These are phyloP conservation scores for Pyracantha coccinea DNA, from an alignment of 331 rosid species.

Conservation along the genomic window DNA sequence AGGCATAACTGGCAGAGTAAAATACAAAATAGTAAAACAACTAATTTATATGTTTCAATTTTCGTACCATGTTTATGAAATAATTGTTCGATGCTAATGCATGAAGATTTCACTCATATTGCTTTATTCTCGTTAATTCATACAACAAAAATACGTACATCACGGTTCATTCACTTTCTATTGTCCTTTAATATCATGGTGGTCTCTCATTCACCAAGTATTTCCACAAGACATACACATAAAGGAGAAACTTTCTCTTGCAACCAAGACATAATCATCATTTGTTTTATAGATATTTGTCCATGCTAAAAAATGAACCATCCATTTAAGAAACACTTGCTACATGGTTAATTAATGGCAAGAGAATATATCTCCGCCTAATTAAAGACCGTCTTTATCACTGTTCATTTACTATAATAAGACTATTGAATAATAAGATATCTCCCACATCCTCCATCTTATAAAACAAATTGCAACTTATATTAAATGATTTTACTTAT, in stretches of 20 bases:
- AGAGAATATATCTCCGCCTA: background rate
- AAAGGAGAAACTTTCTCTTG: too few species aligned
- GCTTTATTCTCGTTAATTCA: too few species aligned
- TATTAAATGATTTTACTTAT: background rate
- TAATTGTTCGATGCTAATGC: background rate
- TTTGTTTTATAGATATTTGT: background rate
- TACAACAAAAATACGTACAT: background rate
- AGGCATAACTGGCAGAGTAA: too few species aligned
- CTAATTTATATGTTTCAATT: too few species aligned
- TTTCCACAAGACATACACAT: background rate
- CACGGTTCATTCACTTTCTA: background rate
- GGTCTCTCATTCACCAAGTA: background rate
- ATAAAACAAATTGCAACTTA: too few species aligned
- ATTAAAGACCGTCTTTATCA: background rate
- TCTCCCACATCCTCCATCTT: background rate
- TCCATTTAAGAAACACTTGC: background rate
- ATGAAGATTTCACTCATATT: background rate
- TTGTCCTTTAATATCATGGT: background rate
- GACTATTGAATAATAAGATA: background rate
- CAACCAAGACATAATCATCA: background rate
- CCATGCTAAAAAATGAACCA: background rate
- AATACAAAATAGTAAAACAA: too few species aligned
- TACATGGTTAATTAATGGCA: background rate
- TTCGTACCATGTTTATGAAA: background rate
- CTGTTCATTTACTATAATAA: background rate